phyloP scores from a whole-genome alignment of 208 protist genomes.

The Wallacemonas sp. region DNA sequence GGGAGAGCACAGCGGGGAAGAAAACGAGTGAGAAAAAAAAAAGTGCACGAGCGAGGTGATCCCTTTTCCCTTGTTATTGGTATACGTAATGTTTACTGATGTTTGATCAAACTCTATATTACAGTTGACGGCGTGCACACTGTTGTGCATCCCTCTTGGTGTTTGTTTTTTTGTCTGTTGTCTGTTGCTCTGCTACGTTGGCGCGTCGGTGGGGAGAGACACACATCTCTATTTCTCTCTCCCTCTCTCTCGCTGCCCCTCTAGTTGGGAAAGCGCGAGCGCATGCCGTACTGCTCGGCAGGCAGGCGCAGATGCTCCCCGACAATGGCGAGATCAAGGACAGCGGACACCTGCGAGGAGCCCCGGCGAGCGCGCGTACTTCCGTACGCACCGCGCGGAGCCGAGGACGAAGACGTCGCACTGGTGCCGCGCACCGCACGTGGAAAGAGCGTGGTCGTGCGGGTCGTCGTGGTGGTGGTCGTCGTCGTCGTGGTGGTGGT shows the following conservation, averaged over 20 bases:
- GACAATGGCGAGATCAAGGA: constrained; percentile 4
- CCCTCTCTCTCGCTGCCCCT: no score
- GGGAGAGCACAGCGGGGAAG: no score
- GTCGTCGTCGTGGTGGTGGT: no score
- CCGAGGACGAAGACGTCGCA: constrained; percentile 3
- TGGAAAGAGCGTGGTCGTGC: not conserved
- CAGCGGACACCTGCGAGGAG: not conserved
- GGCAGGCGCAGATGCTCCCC: constrained; percentile 3
- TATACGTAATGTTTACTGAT: no score
- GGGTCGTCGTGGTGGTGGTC: not conserved
- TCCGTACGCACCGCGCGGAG: not conserved
- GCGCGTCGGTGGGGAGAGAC: no score
- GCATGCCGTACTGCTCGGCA: not conserved
- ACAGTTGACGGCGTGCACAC: no score
- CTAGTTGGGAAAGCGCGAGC: not conserved
- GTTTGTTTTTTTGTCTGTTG: no score
- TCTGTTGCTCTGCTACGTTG: no score
- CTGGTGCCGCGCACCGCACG: constrained; percentile 3
- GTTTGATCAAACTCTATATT: no score
- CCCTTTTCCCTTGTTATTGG: no score
- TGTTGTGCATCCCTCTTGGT: no score
- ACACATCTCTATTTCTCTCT: no score
- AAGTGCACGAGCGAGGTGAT: not conserved
- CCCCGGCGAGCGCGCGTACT: not conserved
- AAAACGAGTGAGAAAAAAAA: constrained; percentile 5